Evolutionary conservation across 306 rosid species (phyloP).

Genomic region (Purshia tridentata): DNA sequence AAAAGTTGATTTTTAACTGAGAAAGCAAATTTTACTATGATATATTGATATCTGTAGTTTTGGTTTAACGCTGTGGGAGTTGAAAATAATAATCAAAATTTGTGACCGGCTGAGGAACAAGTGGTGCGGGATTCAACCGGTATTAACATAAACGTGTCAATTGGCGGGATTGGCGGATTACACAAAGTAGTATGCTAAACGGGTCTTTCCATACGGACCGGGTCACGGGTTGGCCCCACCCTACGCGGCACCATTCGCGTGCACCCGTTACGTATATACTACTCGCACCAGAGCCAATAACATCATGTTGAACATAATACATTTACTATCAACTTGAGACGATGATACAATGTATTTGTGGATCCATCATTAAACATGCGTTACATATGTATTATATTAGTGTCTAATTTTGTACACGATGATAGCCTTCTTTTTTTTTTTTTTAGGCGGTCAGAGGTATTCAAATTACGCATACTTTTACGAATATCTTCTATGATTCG

Average conservation of each 20-base stretch:
- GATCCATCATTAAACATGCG: no score
- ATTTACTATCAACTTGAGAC: background rate
- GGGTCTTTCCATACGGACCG: background rate
- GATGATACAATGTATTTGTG: no score
- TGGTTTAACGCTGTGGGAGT: background rate
- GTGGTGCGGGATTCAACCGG: slow-evolving; percentile 10
- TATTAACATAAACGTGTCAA: slow-evolving; percentile 22
- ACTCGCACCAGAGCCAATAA: background rate
- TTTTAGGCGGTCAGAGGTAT: no score
- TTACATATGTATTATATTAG: no score
- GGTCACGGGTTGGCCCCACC: slow-evolving; percentile 8
- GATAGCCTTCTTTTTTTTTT: no score
- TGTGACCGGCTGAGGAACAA: background rate
- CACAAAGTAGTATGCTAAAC: background rate
- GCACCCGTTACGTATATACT: background rate
- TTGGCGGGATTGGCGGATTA: slow-evolving; percentile 33
- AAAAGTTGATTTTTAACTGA: background rate
- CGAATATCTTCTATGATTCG: no score
- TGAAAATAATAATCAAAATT: background rate
- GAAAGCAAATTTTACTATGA: background rate
- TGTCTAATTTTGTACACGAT: no score
- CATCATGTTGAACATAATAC: no score
- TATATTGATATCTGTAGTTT: background rate
- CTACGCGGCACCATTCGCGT: background rate
- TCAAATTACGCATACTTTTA: no score